Evolutionary conservation across 2,329 filamentous ascomycete species (phyloP).

Genomic region (Colletotrichum phormii): DNA sequence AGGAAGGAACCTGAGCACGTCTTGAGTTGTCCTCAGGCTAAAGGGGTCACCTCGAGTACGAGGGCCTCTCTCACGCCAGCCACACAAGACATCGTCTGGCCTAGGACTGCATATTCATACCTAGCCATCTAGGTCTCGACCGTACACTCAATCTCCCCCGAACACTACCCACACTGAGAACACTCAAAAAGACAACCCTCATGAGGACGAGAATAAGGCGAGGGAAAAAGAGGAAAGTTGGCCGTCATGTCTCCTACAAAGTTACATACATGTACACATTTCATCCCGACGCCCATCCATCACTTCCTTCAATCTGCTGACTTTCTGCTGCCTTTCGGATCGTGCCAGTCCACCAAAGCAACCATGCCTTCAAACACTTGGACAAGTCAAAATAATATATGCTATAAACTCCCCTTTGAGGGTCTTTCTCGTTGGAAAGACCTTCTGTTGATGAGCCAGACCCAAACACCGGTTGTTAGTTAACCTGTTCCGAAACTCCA

Average conservation of each 20-base stretch:
- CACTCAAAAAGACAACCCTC: background rate
- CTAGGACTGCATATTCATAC: background rate
- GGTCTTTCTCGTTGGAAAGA: background rate
- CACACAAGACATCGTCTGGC: background rate
- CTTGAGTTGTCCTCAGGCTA: no score
- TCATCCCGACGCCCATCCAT: background rate
- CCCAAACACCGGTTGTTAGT: constrained; percentile 22
- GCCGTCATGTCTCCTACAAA: background rate
- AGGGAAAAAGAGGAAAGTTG: background rate
- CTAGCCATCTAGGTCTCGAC: background rate
- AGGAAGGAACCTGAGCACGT: no score
- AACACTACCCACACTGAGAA: background rate
- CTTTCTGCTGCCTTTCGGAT: background rate
- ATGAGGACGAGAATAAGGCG: background rate
- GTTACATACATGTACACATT: constrained; percentile 18
- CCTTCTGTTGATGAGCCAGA: constrained; percentile 1
- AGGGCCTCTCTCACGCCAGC: no score
- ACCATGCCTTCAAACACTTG: background rate
- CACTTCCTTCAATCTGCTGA: background rate
- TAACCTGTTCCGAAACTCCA: constrained; percentile 20
- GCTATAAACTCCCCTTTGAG: background rate
- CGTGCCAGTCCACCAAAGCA: background rate
- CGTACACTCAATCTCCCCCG: background rate
- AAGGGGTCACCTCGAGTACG: no score
- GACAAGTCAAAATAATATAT: constrained; percentile 13